phyloP scores from a whole-genome alignment of 2,329 filamentous ascomycete species.

The Gliomastix tumulicola region DNA sequence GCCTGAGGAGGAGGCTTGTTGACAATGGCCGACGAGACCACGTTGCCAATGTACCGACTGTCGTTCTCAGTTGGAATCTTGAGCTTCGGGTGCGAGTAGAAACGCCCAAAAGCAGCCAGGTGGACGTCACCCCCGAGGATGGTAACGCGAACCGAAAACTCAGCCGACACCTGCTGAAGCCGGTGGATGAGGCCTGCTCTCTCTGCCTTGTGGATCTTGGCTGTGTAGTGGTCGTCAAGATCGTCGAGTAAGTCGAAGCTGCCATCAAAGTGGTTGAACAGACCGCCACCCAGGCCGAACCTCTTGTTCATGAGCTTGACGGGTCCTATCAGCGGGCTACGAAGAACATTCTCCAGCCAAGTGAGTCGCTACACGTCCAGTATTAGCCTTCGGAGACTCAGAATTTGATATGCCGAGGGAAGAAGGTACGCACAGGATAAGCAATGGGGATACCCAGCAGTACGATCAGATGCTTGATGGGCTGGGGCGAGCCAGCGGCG shows the following conservation, averaged over 20 bases:
- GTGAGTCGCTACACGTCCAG: conserved; percentile 62
- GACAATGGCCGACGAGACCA: conserved; percentile 90
- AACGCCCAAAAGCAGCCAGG: conserved; percentile 83
- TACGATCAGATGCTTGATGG: conserved; percentile 83
- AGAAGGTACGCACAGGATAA: conserved; percentile 55
- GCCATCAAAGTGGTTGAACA: conserved; percentile 94
- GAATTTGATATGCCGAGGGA: conserved; percentile 19
- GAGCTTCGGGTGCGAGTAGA: conserved; percentile 84
- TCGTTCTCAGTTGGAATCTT: conserved; percentile 73
- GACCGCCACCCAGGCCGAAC: conserved; percentile 74
- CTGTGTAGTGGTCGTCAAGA: conserved; percentile 93
- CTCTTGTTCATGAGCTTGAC: conserved; percentile 86
- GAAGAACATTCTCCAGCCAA: conserved; percentile 93
- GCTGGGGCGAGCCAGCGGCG: conserved; percentile 60
- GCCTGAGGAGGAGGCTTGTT: conserved; percentile 86
- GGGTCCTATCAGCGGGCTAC: conserved; percentile 78
- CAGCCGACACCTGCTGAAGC: conserved; percentile 75
- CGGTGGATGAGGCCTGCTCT: conserved; percentile 71
- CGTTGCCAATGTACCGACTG: conserved; percentile 90
- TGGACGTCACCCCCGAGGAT: conserved; percentile 94
- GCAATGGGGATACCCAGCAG: conserved; percentile 83
- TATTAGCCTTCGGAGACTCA: background rate
- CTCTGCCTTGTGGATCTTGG: conserved; percentile 84
- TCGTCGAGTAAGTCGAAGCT: conserved; percentile 90
- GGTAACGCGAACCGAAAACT: conserved; percentile 83